Evolutionary conservation across 2,329 filamentous ascomycete genomes (phyloP), one percentile per base, ranked within the genome.

Genomic region (Nigrospora oryzae): DNA sequence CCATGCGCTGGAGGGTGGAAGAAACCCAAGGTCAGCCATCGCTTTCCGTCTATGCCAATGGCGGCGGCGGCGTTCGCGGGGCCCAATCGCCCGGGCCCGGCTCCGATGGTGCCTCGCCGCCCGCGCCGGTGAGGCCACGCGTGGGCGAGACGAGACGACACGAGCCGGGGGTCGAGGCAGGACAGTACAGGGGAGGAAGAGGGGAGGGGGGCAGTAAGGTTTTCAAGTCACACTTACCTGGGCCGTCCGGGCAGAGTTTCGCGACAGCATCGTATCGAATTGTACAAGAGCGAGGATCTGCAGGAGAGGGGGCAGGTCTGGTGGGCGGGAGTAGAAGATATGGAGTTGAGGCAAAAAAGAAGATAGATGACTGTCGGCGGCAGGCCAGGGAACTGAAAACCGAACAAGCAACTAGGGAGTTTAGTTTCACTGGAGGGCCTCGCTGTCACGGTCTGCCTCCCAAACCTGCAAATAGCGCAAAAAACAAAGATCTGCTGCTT

Each of bases 221-320:
- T 28, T 28, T 28, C 23, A 28, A 6, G 23, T 7, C 23, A 28
- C 11, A 35, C 70, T 54, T 72, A 80, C 77, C 75, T 79, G 73
- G 56, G 75, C 74, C 64, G 74, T 66, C 63, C 73, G 63, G 54
- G 70, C 55, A 60, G 76, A 74, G 66, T 70, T 73, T 66, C 75
- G 74, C 63, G 76, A 79, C 65, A 81, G 62, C 77, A 81, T 81
- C 53, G 58, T 74, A 63, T 28, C 23, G 23, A 10, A 28, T 28
- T 28, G 23, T 28, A 28, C 44, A 51, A 30, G 44, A 37, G 49
- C 61, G 60, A 58, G 64, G 54, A 51, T 48, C 45, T 46, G 35
- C n/a, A 11, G 35, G 17, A 17, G 35, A 36, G 14, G 35, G 35
- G 14, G 14, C n/a, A 36, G 35, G n/a, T 36, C 35, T 28, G 23